Conservation (phyloP, 2,329 filamentous ascomycete species). For the Apiospora arundinis region DNA sequence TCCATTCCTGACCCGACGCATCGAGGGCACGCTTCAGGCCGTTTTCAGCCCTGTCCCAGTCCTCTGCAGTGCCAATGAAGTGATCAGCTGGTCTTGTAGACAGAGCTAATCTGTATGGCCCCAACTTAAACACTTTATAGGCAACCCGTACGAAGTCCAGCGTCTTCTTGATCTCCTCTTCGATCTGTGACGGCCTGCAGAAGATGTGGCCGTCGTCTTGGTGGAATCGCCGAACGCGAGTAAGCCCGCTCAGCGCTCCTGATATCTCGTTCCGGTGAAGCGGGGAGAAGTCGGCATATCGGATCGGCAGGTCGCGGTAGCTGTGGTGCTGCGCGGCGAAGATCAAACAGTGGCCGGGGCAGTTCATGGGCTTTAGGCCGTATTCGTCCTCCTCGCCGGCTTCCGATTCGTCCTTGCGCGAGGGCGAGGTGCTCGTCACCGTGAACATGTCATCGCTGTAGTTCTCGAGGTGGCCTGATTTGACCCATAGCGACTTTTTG, state of each 20-base stretch:
- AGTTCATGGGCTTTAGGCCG: constrained; percentile 97
- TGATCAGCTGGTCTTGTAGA: constrained; percentile 80
- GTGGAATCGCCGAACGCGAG: constrained; percentile 90
- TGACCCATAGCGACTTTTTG: constrained; percentile 86
- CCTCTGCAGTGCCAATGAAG: constrained; percentile 76
- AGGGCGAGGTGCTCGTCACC: constrained; percentile 64
- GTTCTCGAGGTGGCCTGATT: constrained; percentile 86
- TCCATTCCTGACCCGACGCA: constrained; percentile 71
- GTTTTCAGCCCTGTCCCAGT: constrained; percentile 71
- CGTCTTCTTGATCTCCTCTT: constrained; percentile 66
- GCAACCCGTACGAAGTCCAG: constrained; percentile 52
- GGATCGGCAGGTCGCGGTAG: constrained; percentile 88
- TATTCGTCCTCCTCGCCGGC: constrained; percentile 42
- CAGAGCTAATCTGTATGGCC: constrained; percentile 75
- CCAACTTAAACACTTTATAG: constrained; percentile 70
- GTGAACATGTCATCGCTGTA: constrained; percentile 94
- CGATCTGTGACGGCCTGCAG: constrained; percentile 65
- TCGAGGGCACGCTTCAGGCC: constrained; percentile 70
- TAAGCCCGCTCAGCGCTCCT: constrained; percentile 87
- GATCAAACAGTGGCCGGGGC: constrained; percentile 90
- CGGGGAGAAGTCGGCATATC: constrained; percentile 95
- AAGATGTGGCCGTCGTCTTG: constrained; percentile 98
- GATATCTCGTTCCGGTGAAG: constrained; percentile 95
- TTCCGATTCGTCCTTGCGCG: constrained; percentile 42
- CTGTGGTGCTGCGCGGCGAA: constrained; percentile 84